Evolutionary conservation across 345 rosid species (phyloP), one percentile per base, ranked within the genome.

Genomic region (Pelargonium nanum): DNA sequence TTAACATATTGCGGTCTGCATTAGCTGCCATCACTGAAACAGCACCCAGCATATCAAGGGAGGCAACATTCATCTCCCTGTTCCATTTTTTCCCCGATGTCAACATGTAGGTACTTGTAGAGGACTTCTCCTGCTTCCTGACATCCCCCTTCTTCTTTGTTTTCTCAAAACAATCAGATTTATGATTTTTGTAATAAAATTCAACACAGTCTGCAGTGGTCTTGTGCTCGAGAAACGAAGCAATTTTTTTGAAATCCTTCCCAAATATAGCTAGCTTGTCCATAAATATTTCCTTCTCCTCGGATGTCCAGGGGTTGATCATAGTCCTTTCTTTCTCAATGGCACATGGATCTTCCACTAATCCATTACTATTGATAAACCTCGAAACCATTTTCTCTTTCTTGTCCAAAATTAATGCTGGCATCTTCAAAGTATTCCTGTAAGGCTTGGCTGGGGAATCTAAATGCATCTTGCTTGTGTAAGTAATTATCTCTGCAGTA

Each of bases 151-250:
- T 79, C 83, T 83, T 92, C 86, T 85, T 89, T 40, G 83, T 81
- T 71, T 78, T 88, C 82, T 81, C 81, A 77, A 94, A 90, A 74
- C 77, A 70, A 74, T 85, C 99, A 65, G 97, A 86, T 67, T 94
- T 94, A 79, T 88, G 99, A 69, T 94, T 94, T 70, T 90, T 94
- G 81, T 90, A 94, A 76, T 94, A 94, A 73, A 90, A 94, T 69
- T 90, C 87, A 32, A 94, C 85, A 70, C 99, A 94, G 72, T 88
- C 97, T 20, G 99, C 97, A 71, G 91, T 89, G 53, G 87, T 87
- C 79, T 90, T 94, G 68, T 88, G 86, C 58, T 84, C 83, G 59
- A 94, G 87, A 76, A 71, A 89, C 23, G 96, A 77, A 72, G 97
- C 89, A 68, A 94, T 86, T 77, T 78, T 87, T 57, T 72, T 69